These are phyloP conservation scores for Aspergillus aculeatus DNA, from an alignment of 2,329 filamentous ascomycete species.

Conservation along the genomic window DNA sequence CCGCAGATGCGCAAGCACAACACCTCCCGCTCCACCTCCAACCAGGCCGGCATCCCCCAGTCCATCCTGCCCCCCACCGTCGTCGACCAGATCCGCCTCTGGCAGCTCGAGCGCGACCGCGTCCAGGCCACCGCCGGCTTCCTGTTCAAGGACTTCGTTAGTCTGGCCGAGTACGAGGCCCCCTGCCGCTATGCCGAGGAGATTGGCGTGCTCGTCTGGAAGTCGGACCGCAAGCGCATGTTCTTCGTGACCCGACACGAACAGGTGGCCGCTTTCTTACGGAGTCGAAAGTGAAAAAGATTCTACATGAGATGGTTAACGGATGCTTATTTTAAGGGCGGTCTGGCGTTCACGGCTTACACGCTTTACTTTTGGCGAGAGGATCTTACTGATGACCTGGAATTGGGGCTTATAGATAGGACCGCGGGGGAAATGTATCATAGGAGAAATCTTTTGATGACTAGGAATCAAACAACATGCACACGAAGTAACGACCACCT, in stretches of 20 bases:
- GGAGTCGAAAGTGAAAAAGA: constrained; percentile 52
- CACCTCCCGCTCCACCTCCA: constrained; percentile 40
- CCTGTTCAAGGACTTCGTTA: constrained; percentile 84
- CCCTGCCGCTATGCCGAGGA: constrained; percentile 71
- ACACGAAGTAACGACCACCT: no score
- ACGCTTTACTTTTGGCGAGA: no score
- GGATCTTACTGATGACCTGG: no score
- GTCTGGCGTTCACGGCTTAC: no score
- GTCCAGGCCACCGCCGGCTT: constrained; percentile 83
- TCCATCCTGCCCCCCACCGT: constrained; percentile 91
- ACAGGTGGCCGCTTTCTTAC: constrained; percentile 79
- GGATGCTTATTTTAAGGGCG: no score
- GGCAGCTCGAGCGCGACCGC: constrained; percentile 95
- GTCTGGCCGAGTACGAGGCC: constrained; percentile 60
- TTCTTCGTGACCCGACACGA: constrained; percentile 93
- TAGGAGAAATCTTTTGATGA: no score
- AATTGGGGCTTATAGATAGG: no score
- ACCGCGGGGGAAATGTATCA: no score
- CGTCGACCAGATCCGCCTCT: constrained; percentile 93
- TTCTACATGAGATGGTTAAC: not conserved
- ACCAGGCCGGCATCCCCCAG: constrained; percentile 35
- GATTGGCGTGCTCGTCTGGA: constrained; percentile 86
- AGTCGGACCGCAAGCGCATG: constrained; percentile 72
- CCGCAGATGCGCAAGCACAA: constrained; percentile 78
- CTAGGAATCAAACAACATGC: no score